Conservation (phyloP, 2,329 filamentous ascomycete species). For the Aspergillus brasiliensis region DNA sequence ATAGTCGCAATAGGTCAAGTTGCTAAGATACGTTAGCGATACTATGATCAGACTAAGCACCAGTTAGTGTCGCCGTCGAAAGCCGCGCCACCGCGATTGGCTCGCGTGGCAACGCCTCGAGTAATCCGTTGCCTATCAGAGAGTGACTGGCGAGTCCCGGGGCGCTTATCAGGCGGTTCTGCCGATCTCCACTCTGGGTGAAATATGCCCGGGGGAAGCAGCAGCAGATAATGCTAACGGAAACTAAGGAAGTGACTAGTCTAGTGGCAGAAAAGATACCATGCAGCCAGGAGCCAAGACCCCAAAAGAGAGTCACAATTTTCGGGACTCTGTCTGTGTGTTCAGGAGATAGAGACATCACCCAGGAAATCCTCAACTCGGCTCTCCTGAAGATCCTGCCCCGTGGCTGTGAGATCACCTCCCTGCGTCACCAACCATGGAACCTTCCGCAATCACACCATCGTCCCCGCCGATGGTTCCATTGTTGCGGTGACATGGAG, state of each 20-base stretch:
- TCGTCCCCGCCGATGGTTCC: constrained; percentile 26
- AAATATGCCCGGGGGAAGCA: no score
- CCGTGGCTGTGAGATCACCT: not conserved
- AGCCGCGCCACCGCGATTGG: not conserved
- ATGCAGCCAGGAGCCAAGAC: no score
- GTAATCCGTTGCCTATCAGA: not conserved
- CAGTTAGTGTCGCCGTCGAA: not conserved
- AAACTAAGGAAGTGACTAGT: no score
- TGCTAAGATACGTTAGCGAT: not conserved
- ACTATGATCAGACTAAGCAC: not conserved
- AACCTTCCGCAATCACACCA: constrained; percentile 25
- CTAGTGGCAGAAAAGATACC: no score
- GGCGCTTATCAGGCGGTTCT: not conserved
- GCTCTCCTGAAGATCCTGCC: not conserved
- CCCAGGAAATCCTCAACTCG: not conserved
- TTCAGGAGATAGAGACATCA: no score
- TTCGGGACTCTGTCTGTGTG: no score
- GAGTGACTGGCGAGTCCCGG: not conserved
- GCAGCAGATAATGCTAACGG: no score
- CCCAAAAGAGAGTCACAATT: no score
- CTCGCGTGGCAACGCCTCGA: constrained; percentile 6
- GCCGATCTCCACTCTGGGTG: no score
- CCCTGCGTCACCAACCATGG: not conserved
- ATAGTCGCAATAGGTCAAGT: no score
- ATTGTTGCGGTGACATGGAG: constrained; percentile 25